Base-by-base conservation (phyloP, 1,284 basidiomycete genomes). In the Stereum hirsutum region DNA sequence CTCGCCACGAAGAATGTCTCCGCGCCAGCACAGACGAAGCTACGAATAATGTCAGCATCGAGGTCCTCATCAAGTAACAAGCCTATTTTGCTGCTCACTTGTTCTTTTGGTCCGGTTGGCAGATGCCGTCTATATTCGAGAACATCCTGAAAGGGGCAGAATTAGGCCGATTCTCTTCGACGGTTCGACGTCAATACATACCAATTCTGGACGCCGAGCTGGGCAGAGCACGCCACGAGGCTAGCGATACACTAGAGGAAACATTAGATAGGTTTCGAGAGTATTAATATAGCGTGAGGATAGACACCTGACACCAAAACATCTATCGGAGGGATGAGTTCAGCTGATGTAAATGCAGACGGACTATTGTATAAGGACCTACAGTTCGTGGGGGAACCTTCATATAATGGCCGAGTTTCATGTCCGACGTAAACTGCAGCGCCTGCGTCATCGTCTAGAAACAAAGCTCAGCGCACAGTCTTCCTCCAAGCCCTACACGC, bases 401-500 rank as follows among this genome's bases (percentile, higher is more conserved):
- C 80, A 83, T 83, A 61, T 83, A 82, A 49, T 83, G 80, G 3
- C 78, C 80, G 24, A 83, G 70, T 54, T 83, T 82, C 58, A 82
- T 77, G 55, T 85, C 81, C 11, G 73, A 70, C 4, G 80, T 72
- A 58, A 85, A 84, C 19, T 52, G 51, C 26, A 52, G 30, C 17
- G 51, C 51, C 44, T 52, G 51, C 31, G 41, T 12, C 46, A 52
- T 52, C 45, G 42, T 51, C 51, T 52, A 23, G 3, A n/a, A n/a
- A 14, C 46, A 49, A 52, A 55, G 50, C 4, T 55, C 55, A 56
- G 7, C 5, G 20, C 43, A 33, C 7, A 35, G 24, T n/a, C 12
- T 20, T 12, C 6, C 20, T 7, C 11, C 10, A 8, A 26, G 24
- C 10, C 19, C 20, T n/a, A 6, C n/a, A 15, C 15, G 23, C 17